These are phyloP conservation scores for Beauveria rudraprayagi DNA, from an alignment of 2,329 filamentous ascomycete genomes.

Conservation along the genomic window DNA sequence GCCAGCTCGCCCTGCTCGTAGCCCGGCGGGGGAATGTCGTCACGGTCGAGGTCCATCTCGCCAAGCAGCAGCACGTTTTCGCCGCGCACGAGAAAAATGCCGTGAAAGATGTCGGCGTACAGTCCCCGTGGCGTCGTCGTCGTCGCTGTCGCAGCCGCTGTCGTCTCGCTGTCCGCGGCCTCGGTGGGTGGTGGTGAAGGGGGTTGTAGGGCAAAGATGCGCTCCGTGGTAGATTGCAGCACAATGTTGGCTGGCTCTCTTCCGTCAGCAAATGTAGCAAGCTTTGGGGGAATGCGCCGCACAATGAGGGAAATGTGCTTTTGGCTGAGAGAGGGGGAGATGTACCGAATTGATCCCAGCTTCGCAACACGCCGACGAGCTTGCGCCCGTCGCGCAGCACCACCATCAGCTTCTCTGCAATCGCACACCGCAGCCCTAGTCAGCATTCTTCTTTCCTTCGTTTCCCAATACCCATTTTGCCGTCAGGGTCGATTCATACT, in stretches of 20 bases:
- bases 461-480: neutral
- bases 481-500: conserved; percentile 52
- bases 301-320: neutral
- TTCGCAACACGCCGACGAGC: conserved; percentile 82
- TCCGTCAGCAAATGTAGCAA: neutral
- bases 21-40: conserved; percentile 75
- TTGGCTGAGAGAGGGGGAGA: conserved; percentile 5
- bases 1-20: conserved; percentile 59
- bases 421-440: conserved; percentile 16
- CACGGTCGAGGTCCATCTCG: conserved; percentile 93
- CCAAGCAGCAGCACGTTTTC: conserved; percentile 96
- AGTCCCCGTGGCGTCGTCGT: conserved; percentile 32
- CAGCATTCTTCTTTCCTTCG: conserved; percentile 10
- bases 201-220: conserved; percentile 62
- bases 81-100: conserved; percentile 85
- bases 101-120: conserved; percentile 78
- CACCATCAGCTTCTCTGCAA: conserved; percentile 84
- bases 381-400: conserved; percentile 90
- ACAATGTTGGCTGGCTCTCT: conserved; percentile 74
- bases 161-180: conserved; percentile 12
- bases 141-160: conserved; percentile 7
- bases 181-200: conserved; percentile 27
- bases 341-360: conserved; percentile 97
- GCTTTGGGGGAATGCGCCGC: too few species aligned
- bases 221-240: conserved; percentile 84